A percentile compares a stretch with the other conserved stretches of the same genome.
Conservation (phyloP, 2,329 filamentous ascomycete species). For the Pezizomycotina sp. region DNA sequence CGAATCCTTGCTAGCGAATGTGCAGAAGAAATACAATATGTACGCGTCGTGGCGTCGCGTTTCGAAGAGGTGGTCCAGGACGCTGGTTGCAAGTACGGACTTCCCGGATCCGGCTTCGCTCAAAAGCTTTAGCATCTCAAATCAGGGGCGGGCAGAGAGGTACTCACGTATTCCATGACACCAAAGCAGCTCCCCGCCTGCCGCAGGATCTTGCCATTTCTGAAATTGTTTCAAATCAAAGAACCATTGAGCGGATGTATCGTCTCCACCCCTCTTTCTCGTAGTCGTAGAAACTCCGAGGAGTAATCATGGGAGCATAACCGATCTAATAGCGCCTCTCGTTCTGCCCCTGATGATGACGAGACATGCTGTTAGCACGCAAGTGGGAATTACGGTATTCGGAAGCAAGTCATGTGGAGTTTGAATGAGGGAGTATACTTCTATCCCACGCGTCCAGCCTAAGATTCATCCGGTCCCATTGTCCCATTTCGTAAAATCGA, state of each 20-base stretch:
- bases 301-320: conserved; percentile 13
- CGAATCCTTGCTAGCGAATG: conserved; percentile 4
- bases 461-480: not conserved
- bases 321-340: conserved; percentile 4
- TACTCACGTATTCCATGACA: conserved; percentile 9
- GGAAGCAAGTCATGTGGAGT: too few relatives aligned
- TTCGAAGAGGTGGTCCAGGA: conserved; percentile 8
- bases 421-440: too few relatives aligned
- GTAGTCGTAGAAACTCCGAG: too few relatives aligned
- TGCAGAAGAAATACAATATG: conserved; percentile 18
- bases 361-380: too few relatives aligned
- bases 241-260: conserved; percentile 13
- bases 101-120: conserved; percentile 15
- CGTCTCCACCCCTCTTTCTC: too few relatives aligned
- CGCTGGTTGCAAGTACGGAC: conserved; percentile 7
- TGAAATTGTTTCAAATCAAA: conserved; percentile 7
- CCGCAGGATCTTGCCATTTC: conserved; percentile 10
- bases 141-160: not conserved
- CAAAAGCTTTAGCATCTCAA: not conserved
- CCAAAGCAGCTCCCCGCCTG: too few relatives aligned
- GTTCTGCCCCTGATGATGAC: conserved; percentile 2
- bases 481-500: not conserved
- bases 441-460: too few relatives aligned
- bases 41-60: not conserved
- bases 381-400: too few relatives aligned